A percentile compares a stretch with the other conserved stretches of the same genome.
phyloP scores from a whole-genome alignment of 1,284 basidiomycete genomes.

The Fistulinella staudtii region DNA sequence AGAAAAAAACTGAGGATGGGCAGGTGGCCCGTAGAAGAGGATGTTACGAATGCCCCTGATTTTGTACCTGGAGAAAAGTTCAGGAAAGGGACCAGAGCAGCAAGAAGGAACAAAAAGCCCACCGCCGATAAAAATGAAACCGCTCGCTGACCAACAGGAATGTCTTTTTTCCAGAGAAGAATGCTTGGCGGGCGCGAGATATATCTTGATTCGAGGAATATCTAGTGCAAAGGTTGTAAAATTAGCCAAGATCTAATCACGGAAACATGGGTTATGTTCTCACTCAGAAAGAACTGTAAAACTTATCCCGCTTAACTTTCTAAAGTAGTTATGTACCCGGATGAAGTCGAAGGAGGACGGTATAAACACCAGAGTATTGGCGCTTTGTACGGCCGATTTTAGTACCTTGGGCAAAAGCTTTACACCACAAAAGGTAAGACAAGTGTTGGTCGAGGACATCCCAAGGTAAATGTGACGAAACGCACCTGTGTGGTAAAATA shows the following conservation, averaged over 20 bases:
- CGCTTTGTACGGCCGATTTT: slow-evolving; percentile 89
- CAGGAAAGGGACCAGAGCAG: slow-evolving; percentile 4
- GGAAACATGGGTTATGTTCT: slow-evolving; percentile 17
- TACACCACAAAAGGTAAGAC: slow-evolving; percentile 2
- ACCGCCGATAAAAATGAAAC: slow-evolving; percentile 96
- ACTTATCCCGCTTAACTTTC: slow-evolving; percentile 63
- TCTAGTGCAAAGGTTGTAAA: slow-evolving; percentile 38
- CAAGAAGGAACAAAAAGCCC: slow-evolving; percentile 13
- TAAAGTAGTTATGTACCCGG: slow-evolving; percentile 83
- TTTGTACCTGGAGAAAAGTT: slow-evolving; percentile 61
- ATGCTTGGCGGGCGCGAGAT: slow-evolving; percentile 86
- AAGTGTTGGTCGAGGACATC: background rate
- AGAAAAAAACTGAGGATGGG: slow-evolving; percentile 88
- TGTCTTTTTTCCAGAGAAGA: slow-evolving; percentile 85
- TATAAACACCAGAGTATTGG: slow-evolving; percentile 85
- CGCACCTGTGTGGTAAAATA: slow-evolving; percentile 82
- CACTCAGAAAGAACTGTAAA: slow-evolving; percentile 90
- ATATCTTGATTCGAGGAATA: slow-evolving; percentile 94
- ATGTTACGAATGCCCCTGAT: slow-evolving; percentile 89
- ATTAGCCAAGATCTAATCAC: background rate
- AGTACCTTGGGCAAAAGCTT: slow-evolving; percentile 78
- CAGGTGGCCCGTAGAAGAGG: slow-evolving; percentile 89
- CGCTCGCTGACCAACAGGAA: slow-evolving; percentile 93
- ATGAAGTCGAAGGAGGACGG: slow-evolving; percentile 98
- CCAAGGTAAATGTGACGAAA: background rate